Evolutionary conservation across 345 rosid species (phyloP).

Genomic region (Citrus medica): DNA sequence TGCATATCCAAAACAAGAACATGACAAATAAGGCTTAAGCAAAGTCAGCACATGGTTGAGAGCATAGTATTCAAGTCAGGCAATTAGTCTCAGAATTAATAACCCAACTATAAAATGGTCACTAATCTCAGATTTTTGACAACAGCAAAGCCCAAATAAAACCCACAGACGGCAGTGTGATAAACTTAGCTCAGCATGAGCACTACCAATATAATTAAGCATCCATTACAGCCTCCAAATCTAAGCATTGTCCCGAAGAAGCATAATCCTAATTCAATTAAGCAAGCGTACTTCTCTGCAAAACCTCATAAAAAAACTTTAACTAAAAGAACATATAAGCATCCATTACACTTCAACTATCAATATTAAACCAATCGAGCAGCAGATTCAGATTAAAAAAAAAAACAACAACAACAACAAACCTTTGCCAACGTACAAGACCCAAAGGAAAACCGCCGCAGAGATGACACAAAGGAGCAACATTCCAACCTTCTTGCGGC

Average conservation of each 20-base stretch:
- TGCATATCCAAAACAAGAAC: neutral
- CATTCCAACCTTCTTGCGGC: conserved; percentile 96
- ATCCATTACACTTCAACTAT: neutral
- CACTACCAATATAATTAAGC: neutral
- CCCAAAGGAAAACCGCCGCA: conserved; percentile 78
- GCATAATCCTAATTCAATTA: neutral
- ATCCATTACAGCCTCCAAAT: conserved; percentile 3
- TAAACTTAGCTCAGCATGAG: neutral
- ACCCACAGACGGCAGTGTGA: neutral
- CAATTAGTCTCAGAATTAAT: neutral
- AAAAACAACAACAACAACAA: neutral
- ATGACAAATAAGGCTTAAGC: neutral
- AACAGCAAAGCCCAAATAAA: neutral
- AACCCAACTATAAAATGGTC: neutral
- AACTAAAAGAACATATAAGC: neutral
- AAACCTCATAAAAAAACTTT: neutral
- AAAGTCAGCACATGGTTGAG: neutral
- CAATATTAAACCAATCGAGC: neutral
- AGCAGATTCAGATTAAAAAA: neutral
- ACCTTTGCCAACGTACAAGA: conserved; percentile 91
- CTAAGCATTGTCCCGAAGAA: neutral
- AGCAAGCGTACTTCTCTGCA: neutral
- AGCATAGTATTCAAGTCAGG: neutral
- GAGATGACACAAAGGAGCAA: conserved; percentile 77
- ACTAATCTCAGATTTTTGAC: neutral